Evolutionary conservation across 2,329 filamentous ascomycete species (phyloP).

Genomic region (Zymoseptoria passerinii): DNA sequence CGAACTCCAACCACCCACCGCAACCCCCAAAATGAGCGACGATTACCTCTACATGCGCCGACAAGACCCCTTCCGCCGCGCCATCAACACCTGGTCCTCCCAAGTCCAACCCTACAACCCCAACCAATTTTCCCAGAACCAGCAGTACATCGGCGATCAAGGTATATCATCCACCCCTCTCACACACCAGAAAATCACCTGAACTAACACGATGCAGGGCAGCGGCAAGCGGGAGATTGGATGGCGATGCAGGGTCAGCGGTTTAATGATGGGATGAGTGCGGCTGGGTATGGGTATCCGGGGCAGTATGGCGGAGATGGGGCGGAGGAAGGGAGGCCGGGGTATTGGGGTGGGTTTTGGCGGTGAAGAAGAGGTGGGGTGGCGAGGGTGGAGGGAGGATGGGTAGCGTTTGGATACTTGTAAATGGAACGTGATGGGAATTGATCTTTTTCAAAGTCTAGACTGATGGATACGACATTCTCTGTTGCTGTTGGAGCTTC

Average conservation of each 20-base stretch:
- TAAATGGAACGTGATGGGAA: background rate
- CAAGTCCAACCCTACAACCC: background rate
- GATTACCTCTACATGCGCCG: background rate
- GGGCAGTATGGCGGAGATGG: background rate
- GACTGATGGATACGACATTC: too few species aligned
- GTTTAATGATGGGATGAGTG: background rate
- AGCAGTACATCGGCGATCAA: background rate
- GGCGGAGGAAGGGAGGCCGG: background rate
- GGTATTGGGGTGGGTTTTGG: background rate
- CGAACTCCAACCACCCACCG: background rate
- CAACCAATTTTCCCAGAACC: background rate
- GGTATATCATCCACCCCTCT: background rate
- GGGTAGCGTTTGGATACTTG: background rate
- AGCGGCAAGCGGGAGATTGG: background rate
- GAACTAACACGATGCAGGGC: background rate
- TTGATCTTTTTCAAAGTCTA: too few species aligned
- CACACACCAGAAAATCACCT: too few species aligned
- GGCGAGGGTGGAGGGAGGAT: background rate
- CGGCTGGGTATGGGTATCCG: background rate
- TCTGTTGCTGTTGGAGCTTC: too few species aligned
- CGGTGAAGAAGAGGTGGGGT: background rate
- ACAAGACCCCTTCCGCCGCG: background rate
- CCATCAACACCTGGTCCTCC: background rate
- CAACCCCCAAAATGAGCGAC: background rate
- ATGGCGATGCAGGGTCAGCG: background rate